Percentiles rank a stretch among this genome's conserved stretches.
Conservation (phyloP, 371 early-diverging fungal genomes). For the Mucor racemosus region DNA sequence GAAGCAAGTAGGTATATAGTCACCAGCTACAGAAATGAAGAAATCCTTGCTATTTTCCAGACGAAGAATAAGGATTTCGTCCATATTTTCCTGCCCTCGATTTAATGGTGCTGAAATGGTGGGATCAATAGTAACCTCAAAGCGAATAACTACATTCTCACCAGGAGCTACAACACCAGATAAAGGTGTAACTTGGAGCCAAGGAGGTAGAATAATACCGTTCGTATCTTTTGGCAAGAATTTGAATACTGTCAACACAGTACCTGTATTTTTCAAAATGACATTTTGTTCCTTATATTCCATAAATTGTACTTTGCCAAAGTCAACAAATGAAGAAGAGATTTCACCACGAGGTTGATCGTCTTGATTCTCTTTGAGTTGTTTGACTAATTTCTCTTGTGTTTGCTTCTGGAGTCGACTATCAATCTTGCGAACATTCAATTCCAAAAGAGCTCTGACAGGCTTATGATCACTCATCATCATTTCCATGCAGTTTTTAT, state of each 20-base stretch:
- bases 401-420: slow-evolving; percentile 58
- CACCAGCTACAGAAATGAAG: slow-evolving; percentile 77
- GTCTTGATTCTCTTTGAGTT: slow-evolving; percentile 81
- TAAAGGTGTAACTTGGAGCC: slow-evolving; percentile 71
- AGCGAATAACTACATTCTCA: slow-evolving; percentile 62
- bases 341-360: slow-evolving; percentile 78
- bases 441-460: slow-evolving; percentile 72
- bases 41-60: slow-evolving; percentile 83
- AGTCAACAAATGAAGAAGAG: slow-evolving; percentile 65
- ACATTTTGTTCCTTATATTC: slow-evolving; percentile 61
- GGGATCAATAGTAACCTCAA: slow-evolving; percentile 73
- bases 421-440: slow-evolving; percentile 61
- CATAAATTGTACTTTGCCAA: slow-evolving; percentile 81
- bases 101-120: slow-evolving; percentile 71
- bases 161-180: slow-evolving; percentile 75
- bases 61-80: slow-evolving; percentile 83
- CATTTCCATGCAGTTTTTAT: slow-evolving; percentile 68
- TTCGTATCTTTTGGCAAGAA: slow-evolving; percentile 72
- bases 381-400: slow-evolving; percentile 65
- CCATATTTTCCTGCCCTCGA: slow-evolving; percentile 62
- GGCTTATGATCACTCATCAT: slow-evolving; percentile 93
- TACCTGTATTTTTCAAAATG: slow-evolving; percentile 78
- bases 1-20: slow-evolving; percentile 77
- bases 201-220: slow-evolving; percentile 58
- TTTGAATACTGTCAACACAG: slow-evolving; percentile 70